Evolutionary conservation across 345 rosid species (phyloP).

Genomic region (Erysimum cheiranthoides): DNA sequence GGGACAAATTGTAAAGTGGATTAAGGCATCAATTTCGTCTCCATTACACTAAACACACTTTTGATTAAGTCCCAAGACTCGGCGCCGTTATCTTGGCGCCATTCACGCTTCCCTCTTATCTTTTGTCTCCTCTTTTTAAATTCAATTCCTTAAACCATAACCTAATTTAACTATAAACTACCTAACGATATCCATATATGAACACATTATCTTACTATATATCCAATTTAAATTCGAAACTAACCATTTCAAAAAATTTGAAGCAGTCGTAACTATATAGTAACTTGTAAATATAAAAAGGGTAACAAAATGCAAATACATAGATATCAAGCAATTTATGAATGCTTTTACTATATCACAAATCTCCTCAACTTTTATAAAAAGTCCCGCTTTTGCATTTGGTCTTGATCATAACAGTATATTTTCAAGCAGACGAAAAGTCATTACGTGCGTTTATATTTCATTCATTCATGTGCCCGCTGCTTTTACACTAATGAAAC

Average conservation of each 20-base stretch:
- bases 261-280: not conserved
- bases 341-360: not conserved
- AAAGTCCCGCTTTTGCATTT: not conserved
- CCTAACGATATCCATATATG: conserved; percentile 32
- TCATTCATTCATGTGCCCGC: conserved; percentile 14
- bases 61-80: conserved; percentile 42
- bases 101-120: conserved; percentile 39
- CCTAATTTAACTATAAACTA: conserved; percentile 40
- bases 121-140: conserved; percentile 18
- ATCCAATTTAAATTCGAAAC: not conserved
- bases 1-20: conserved; percentile 1
- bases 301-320: not conserved
- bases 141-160: conserved; percentile 12
- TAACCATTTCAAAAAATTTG: not conserved
- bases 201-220: conserved; percentile 11
- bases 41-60: conserved; percentile 26
- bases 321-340: not conserved
- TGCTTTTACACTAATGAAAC: conserved; percentile 8
- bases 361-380: not conserved
- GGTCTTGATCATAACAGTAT: conserved; percentile 16
- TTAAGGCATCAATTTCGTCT: conserved; percentile 45
- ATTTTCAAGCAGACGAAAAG: conserved; percentile 37
- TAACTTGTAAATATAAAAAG: not conserved
- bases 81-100: conserved; percentile 49
- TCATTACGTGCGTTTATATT: conserved; percentile 37